Percentiles rank a stretch among this genome's conserved stretches.
phyloP scores from a whole-genome alignment of 23 red algal species.

The Agarophyton chilense region DNA sequence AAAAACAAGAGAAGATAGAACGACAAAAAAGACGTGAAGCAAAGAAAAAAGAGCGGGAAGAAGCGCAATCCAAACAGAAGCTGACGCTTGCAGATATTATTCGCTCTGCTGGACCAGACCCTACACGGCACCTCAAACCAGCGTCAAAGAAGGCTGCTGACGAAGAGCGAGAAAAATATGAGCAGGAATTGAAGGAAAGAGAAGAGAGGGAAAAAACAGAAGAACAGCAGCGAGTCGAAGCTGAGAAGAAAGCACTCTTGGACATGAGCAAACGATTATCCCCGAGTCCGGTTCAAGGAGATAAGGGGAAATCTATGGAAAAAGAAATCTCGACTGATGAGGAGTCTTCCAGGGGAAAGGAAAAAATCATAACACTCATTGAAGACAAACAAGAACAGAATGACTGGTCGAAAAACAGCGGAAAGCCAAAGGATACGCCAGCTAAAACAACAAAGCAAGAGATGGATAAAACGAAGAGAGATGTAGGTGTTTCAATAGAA shows the following conservation, averaged over 20 bases:
- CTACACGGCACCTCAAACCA: conserved; percentile 52
- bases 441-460: not conserved
- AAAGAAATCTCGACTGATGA: not conserved
- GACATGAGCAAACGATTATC: not conserved
- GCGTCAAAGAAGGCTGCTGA: conserved; percentile 24
- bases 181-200: conserved; percentile 19
- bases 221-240: conserved; percentile 27
- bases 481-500: not conserved
- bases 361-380: not conserved
- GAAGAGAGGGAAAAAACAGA: conserved; percentile 34
- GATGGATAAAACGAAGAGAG: not conserved
- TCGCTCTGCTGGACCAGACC: conserved; percentile 53
- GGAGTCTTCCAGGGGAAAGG: not conserved
- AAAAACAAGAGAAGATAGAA: conserved; percentile 37
- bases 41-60: conserved; percentile 8
- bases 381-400: not conserved
- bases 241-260: not conserved
- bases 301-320: not conserved
- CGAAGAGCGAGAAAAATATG: conserved; percentile 20
- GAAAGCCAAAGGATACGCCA: not conserved
- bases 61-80: conserved; percentile 50
- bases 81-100: conserved; percentile 76
- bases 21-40: conserved; percentile 49
- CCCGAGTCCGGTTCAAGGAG: not conserved
- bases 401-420: not conserved